phyloP scores from a whole-genome alignment of 2,329 filamentous ascomycete species.

The Diaporthe destruens region DNA sequence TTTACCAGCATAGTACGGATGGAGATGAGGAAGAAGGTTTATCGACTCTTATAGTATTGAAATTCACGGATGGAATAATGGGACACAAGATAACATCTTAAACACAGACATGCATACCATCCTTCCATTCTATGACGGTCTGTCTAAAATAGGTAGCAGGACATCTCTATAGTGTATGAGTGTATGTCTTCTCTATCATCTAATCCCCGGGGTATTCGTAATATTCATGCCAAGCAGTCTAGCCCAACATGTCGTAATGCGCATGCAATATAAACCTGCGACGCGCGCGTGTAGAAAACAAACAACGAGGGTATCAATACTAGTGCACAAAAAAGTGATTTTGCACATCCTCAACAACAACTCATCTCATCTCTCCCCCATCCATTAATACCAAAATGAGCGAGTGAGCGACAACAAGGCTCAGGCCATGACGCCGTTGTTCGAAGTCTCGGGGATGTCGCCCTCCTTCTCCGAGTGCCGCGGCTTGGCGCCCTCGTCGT shows the following conservation, averaged over 20 bases:
- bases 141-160: not conserved
- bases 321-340: not conserved
- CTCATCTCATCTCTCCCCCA: not conserved
- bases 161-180: slow-evolving; percentile 12
- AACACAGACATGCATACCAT: slow-evolving; percentile 1
- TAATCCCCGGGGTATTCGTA: slow-evolving; percentile 35
- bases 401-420: not conserved
- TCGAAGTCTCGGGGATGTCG: slow-evolving; percentile 17
- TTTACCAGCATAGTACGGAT: too few species aligned
- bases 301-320: slow-evolving; percentile 37
- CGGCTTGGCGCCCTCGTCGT: slow-evolving; percentile 38
- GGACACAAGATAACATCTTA: not conserved
- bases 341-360: slow-evolving; percentile 8
- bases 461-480: slow-evolving; percentile 37
- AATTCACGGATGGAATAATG: not conserved
- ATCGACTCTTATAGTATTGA: not conserved
- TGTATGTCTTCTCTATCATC: not conserved
- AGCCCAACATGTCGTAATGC: slow-evolving; percentile 28
- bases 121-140: slow-evolving; percentile 27
- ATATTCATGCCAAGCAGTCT: slow-evolving; percentile 36
- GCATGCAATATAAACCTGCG: slow-evolving; percentile 14
- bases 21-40: too few species aligned
- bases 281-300: slow-evolving; percentile 22
- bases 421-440: slow-evolving; percentile 40
- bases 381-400: not conserved